Base-by-base conservation (phyloP, 2,329 filamentous ascomycete genomes). In the Fonsecaea pedrosoi region DNA sequence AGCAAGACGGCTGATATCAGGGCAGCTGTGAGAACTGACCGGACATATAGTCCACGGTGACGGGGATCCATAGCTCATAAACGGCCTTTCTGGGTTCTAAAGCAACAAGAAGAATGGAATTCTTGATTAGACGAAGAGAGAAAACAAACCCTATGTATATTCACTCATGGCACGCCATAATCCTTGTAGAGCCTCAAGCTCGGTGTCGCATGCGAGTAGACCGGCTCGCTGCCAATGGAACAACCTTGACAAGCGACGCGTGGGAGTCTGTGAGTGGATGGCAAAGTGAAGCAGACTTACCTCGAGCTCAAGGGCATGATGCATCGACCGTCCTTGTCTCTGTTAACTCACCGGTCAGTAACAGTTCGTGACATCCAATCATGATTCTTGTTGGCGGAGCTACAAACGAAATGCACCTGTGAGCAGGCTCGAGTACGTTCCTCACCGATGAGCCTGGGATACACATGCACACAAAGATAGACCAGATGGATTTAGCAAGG, bases 21-120 rank as follows among this genome's bases (percentile, higher is more conserved):
- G 42, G 10, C n/a, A 4, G n/a, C 10, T 35, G 42, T 21, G 30
- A 8, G 48, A 12, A 64, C 63, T 58, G 18, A 66, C 68, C 56
- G 21, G 50, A 68, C 57, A 42, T 64, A 70, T 25, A 68, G 65
- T 38, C 59, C 42, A 35, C 59, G 59, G 59, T 61, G 45, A 53
- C 18, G 59, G n/a, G 42, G 45, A 61, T 61, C 59, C 59, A 61
- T 61, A 4, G 45, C 45, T 54, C 48, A 61, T 35, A 21, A 50
- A 50, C 21, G 18, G 45, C 18, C 45, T 25, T 25, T 50, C 18
- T 21, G 8, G 25, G 18, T 21, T 21, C 45, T 10, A 50, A 21
- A 25, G 8, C 2, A 25, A 50, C 1, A 50, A 25, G 8, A 8
- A 5, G 7, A 25, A 50, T 50, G 18, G 38, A 42, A 12, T 50